Percentiles rank a stretch among this genome's conserved stretches.
phyloP scores from a whole-genome alignment of 208 protist genomes.

The Leishmania major region DNA sequence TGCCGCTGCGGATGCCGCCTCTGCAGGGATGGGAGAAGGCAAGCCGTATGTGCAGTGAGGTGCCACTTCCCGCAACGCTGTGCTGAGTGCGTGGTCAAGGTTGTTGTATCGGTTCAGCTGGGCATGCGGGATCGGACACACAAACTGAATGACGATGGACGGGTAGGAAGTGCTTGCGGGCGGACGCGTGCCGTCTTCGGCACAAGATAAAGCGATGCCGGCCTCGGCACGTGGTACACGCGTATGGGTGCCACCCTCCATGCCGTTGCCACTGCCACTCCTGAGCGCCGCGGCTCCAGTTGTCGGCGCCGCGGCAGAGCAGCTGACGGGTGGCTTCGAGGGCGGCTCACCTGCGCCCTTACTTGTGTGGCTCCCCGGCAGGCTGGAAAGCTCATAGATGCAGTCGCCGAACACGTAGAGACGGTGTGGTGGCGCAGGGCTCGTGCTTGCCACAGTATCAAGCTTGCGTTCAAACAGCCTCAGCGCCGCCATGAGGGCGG shows the following conservation, averaged over 20 bases:
- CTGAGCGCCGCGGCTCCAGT: not conserved
- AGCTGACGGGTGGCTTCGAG: not conserved
- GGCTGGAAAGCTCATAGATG: not conserved
- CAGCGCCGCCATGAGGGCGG: not conserved
- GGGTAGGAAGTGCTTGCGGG: not conserved
- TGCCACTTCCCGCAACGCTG: not conserved
- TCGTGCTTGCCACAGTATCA: not conserved
- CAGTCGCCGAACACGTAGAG: not conserved
- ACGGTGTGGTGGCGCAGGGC: not conserved
- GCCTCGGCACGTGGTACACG: not conserved
- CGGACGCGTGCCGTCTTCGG: not conserved
- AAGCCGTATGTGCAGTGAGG: not conserved
- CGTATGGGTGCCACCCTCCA: not conserved
- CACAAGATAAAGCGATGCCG: not conserved
- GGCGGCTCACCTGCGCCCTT: not conserved
- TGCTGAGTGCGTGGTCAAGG: not conserved
- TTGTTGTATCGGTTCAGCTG: not conserved
- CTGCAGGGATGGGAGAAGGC: not conserved
- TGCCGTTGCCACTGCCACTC: not conserved
- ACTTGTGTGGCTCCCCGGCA: not conserved
- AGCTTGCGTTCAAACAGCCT: not conserved
- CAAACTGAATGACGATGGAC: not conserved
- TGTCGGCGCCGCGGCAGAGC: not conserved
- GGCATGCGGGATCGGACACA: not conserved
- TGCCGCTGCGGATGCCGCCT: not conserved